Conservation (phyloP, 345 rosid species). For the Rhodamnia rubescens region DNA sequence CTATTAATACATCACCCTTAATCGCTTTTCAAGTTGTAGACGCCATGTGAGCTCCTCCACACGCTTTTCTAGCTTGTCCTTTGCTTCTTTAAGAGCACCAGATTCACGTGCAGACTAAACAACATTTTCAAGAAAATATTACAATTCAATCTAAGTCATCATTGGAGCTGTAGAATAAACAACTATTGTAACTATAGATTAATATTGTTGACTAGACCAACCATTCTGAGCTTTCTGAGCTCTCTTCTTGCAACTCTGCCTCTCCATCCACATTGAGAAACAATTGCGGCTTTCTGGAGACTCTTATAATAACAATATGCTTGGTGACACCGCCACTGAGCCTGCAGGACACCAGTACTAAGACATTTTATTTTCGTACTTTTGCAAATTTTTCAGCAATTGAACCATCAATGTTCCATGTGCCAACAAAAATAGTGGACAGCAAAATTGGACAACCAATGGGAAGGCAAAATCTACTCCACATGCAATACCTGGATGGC, state of each 20-base stretch:
- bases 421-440: not conserved
- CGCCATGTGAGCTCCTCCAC: constrained; percentile 99
- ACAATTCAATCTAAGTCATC: not conserved
- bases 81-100: constrained; percentile 91
- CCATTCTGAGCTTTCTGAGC: constrained; percentile 90
- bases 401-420: not conserved
- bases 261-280: constrained; percentile 97
- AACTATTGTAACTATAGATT: not conserved
- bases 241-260: constrained; percentile 88
- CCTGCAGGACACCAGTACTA: constrained; percentile 29
- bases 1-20: constrained; percentile 47
- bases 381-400: not conserved
- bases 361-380: not conserved
- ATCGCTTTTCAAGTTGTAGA: constrained; percentile 80
- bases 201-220: constrained; percentile 1
- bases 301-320: constrained; percentile 66
- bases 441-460: not conserved
- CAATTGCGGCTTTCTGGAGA: constrained; percentile 73
- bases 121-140: not conserved
- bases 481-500: constrained; percentile 47
- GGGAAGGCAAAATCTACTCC: not conserved
- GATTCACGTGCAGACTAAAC: constrained; percentile 88
- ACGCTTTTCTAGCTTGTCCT: constrained; percentile 91
- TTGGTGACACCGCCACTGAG: constrained; percentile 52
- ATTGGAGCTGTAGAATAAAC: not conserved